Base-by-base conservation (phyloP, 1,139 yeast species). In the Pichia sp. region DNA sequence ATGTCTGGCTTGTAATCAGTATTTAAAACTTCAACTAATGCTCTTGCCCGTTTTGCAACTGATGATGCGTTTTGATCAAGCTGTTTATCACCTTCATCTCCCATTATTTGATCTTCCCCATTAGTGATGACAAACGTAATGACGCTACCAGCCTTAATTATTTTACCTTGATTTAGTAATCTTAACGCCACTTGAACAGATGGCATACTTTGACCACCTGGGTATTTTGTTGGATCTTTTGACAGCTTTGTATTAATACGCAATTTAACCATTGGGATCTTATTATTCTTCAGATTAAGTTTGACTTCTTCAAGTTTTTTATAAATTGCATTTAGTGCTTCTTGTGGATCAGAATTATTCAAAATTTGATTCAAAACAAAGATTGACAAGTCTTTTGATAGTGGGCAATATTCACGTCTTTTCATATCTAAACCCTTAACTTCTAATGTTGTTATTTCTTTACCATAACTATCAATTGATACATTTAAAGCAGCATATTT, bases 341-440 rank as follows among this genome's bases (percentile, higher is more conserved):
- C 76, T 59, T 90, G 97, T 1, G 94, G 81, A 56, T 87, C 95
- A 36, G 72, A 69, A 54, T 85, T 89, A 9, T 86, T 77, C 34
- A 92, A 71, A 43, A 92, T 71, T 56, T 85, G 79, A 58, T 82
- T 74, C 58, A 92, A 72, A 9, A 88, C 87, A 64, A 74, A 83
- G 32, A 81, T 79, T 0, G 97, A 88, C 3, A 85, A 80, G 50
- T 90, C 96, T 63, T 90, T 94, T 0, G 97, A 87, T 46, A 92
- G 70, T 48, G 88, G 95, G 70, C 97, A 89, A 65, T 79, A 92
- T 66, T 92, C 99, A 72, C 99, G 87, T 67, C 98, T 88, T 64
- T 80, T 82, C 95, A 94, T 84, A 70, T 94, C 99, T 51, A 94
- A 76, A 62, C 99, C 99, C 65, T 92, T 94, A 34, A 92, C 96